phyloP scores from a whole-genome alignment of 176 grass and related monocot genomes.

The Saccharum officinarum region DNA sequence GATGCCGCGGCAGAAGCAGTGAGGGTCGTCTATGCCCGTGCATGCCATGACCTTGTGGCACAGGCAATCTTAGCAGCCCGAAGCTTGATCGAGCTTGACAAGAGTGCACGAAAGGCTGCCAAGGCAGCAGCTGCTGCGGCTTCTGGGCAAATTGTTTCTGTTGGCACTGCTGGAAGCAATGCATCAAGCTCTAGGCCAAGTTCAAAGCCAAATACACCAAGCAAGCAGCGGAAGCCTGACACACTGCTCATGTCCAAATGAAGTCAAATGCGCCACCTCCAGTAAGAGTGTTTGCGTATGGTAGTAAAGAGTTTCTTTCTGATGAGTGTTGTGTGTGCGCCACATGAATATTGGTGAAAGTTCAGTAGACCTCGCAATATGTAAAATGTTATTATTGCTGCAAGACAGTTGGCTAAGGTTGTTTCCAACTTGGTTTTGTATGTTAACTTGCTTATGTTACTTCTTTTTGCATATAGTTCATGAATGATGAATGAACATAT shows the following conservation, averaged over 20 bases:
- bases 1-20: constrained; percentile 70
- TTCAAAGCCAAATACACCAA: constrained; percentile 87
- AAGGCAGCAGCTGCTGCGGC: constrained; percentile 24
- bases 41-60: constrained; percentile 81
- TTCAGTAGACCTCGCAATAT: not conserved
- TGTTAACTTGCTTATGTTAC: constrained; percentile 38
- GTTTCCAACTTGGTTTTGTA: constrained; percentile 38
- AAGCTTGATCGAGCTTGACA: constrained; percentile 94
- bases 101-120: constrained; percentile 59
- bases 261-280: constrained; percentile 25
- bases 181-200: constrained; percentile 52
- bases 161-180: constrained; percentile 44
- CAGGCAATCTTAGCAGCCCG: constrained; percentile 87
- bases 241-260: constrained; percentile 70
- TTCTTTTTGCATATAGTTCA: constrained; percentile 47
- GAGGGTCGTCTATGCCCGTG: constrained; percentile 80
- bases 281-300: constrained; percentile 24
- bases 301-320: constrained; percentile 27
- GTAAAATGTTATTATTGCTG: constrained; percentile 16
- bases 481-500: constrained; percentile 31
- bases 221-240: constrained; percentile 75
- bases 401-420: constrained; percentile 23
- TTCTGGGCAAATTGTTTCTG: constrained; percentile 6
- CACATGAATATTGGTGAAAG: constrained; percentile 1
- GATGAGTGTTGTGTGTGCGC: constrained; percentile 4